These are phyloP conservation scores for Enterospora canceri DNA, from an alignment of 371 early-diverging fungal genomes.

Conservation along the genomic window DNA sequence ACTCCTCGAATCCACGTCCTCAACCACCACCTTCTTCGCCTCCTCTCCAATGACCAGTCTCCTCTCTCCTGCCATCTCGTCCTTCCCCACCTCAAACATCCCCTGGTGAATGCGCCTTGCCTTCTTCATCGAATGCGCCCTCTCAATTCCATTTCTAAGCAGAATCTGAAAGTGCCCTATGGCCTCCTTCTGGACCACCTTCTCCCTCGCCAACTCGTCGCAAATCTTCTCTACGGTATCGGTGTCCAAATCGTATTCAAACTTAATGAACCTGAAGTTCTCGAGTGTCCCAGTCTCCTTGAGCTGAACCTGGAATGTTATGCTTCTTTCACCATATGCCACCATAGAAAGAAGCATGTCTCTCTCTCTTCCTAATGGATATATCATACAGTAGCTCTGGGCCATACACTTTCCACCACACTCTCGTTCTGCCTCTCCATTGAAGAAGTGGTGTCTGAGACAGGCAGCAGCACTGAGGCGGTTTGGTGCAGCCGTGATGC, in stretches of 20 bases:
- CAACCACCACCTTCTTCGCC: not conserved
- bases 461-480: conserved; percentile 65
- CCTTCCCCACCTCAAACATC: conserved; percentile 3
- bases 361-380: conserved; percentile 18
- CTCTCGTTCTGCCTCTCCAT: conserved; percentile 63
- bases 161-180: conserved; percentile 28
- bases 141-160: conserved; percentile 27
- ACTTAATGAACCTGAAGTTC: conserved; percentile 61
- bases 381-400: conserved; percentile 9
- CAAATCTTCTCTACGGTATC: conserved; percentile 78
- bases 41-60: conserved; percentile 4
- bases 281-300: conserved; percentile 62
- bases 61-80: not conserved
- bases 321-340: conserved; percentile 41
- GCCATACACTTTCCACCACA: conserved; percentile 41
- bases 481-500: conserved; percentile 63
- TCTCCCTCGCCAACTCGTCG: conserved; percentile 63
- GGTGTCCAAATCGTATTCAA: conserved; percentile 68
- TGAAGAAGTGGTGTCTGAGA: conserved; percentile 66
- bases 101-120: conserved; percentile 7
- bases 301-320: conserved; percentile 67
- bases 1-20: not conserved
- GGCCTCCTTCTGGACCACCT: conserved; percentile 35
- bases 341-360: conserved; percentile 38
- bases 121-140: conserved; percentile 4